Conservation (phyloP, 495 filamentous ascomycete species). For the Penicillium steckii region DNA sequence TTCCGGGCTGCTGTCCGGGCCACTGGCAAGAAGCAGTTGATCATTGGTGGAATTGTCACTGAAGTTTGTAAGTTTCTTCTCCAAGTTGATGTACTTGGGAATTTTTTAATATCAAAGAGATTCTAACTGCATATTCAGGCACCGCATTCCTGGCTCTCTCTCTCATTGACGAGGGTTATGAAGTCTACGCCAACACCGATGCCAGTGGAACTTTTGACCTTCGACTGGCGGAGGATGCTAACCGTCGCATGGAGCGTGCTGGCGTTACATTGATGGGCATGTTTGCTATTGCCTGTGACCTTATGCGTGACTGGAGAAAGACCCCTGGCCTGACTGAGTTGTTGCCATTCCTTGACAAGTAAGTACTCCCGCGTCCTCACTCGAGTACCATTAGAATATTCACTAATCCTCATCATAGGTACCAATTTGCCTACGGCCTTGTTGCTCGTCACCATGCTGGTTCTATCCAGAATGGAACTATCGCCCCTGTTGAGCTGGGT, state of each 20-base stretch:
- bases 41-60: constrained; percentile 71
- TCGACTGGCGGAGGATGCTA: constrained; percentile 58
- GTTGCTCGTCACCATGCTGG: constrained; percentile 49
- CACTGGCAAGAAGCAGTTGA: constrained; percentile 66
- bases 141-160: constrained; percentile 73
- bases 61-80: constrained; percentile 59
- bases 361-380: constrained; percentile 13
- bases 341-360: constrained; percentile 64
- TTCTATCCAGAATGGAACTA: constrained; percentile 46
- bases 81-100: neutral
- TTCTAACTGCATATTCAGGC: constrained; percentile 26
- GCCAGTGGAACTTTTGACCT: constrained; percentile 62
- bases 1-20: constrained; percentile 66
- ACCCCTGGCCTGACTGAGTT: constrained; percentile 63
- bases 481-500: constrained; percentile 30
- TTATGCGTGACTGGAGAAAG: constrained; percentile 78
- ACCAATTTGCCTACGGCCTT: constrained; percentile 47
- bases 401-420: constrained; percentile 13
- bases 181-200: constrained; percentile 76
- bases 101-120: neutral
- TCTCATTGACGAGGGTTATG: constrained; percentile 67
- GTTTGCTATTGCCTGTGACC: constrained; percentile 67
- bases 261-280: constrained; percentile 65
- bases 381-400: neutral
- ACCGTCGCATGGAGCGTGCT: constrained; percentile 62